A percentile compares a stretch with the other conserved stretches of the same genome.
Conservation (phyloP, 2,329 filamentous ascomycete genomes). For the Penicillium palitans region DNA sequence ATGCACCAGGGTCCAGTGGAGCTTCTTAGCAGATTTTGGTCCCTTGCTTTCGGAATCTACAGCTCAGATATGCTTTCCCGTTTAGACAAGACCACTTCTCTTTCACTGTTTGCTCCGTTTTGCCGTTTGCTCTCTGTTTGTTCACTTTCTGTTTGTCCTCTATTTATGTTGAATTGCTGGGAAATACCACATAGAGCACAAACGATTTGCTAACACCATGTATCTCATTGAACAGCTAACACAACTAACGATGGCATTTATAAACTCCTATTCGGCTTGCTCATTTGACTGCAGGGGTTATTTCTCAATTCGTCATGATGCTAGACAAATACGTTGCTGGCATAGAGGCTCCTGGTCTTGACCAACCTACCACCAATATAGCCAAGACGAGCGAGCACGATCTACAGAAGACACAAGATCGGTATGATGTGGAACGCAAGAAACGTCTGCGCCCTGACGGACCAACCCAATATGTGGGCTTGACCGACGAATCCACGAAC, state of each 20-base stretch:
- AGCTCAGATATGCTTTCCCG: neutral
- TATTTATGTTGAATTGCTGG: neutral
- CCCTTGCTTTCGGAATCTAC: neutral
- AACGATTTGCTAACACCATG: neutral
- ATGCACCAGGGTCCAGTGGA: neutral
- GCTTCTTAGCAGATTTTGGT: too few relatives aligned
- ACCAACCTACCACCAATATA: neutral
- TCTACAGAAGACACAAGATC: neutral
- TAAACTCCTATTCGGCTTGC: neutral
- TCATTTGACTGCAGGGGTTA: neutral
- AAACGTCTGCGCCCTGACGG: constrained; percentile 1
- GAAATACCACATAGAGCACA: neutral
- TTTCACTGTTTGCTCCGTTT: neutral
- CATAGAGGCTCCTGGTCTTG: too few relatives aligned
- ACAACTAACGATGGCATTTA: neutral
- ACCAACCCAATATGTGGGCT: neutral
- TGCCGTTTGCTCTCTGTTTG: neutral
- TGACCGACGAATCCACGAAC: neutral
- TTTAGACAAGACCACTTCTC: neutral
- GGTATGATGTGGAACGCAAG: constrained; percentile 1
- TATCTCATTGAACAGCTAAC: neutral
- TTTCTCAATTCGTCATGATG: neutral
- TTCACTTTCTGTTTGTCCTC: neutral
- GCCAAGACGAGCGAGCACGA: neutral
- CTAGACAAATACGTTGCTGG: too few relatives aligned